A percentile compares a stretch with the other conserved stretches of the same genome.
phyloP scores from a whole-genome alignment of 2,329 filamentous ascomycete genomes.

The Blastomyces emzantsi region DNA sequence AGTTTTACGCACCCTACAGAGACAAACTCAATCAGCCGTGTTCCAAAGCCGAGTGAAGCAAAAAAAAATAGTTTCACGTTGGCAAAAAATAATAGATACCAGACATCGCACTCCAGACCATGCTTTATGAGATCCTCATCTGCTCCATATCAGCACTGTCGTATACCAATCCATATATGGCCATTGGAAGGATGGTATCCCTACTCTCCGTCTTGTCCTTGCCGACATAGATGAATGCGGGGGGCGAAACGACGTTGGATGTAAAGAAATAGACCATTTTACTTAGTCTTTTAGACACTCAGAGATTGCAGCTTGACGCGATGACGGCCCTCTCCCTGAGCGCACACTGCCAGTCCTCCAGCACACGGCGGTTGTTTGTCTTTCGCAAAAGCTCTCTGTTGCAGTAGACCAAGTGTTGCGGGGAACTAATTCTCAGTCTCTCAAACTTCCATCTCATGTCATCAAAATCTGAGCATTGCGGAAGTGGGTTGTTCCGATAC shows the following conservation, averaged over 20 bases:
- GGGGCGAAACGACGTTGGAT: constrained; percentile 69
- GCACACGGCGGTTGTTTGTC: neutral
- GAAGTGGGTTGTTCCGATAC: no score
- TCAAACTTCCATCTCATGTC: no score
- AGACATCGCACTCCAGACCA: constrained; percentile 92
- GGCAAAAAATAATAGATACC: constrained; percentile 45
- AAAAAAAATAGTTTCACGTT: neutral
- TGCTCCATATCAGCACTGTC: constrained; percentile 32
- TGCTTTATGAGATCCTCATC: constrained; percentile 95
- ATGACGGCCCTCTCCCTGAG: neutral
- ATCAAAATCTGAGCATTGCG: no score
- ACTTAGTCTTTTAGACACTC: neutral
- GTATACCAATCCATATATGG: constrained; percentile 10
- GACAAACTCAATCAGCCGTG: constrained; percentile 4
- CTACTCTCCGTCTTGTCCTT: constrained; percentile 99
- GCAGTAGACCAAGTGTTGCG: neutral
- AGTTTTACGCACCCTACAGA: constrained; percentile 6
- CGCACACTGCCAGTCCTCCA: neutral
- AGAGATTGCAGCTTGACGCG: neutral
- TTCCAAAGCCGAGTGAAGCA: neutral
- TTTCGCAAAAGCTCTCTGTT: neutral
- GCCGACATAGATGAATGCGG: constrained; percentile 88
- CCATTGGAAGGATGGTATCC: constrained; percentile 22
- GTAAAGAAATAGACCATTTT: constrained; percentile 94
- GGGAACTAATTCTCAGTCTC: neutral